Evolutionary conservation across 768 basidiomycete species (phyloP), one percentile per base, ranked within the genome.

Genomic region (Lentinula edodes): DNA sequence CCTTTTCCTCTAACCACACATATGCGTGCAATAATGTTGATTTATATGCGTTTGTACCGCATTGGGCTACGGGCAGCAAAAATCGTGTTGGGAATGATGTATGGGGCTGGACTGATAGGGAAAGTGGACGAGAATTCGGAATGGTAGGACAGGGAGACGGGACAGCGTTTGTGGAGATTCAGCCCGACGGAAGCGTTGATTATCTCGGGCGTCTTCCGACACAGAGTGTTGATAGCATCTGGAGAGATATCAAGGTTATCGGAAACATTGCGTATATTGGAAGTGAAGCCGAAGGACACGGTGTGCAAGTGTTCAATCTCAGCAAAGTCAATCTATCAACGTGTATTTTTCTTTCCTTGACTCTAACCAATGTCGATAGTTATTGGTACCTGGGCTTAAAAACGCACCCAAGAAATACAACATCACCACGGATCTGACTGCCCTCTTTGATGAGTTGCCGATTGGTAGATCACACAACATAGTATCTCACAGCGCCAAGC

Each of bases 221-320:
- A 28, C 68, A 66, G 61, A 65, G 62, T 32, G 60, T 56, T 15
- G 46, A 16, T 32, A 65, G 61, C 50, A 62, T 68, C 46, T 70
- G 69, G 69, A 18, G 53, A 58, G 72, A 58, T 39, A 68, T 73
- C 45, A 69, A 70, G n/a, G 67, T 68, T 28, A 63, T 67, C 38
- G 63, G 67, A 16, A 61, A 68, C 55, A 64, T 64, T 45, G 67
- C 67, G 2, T 64, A 67, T 52, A 68, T 71, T 38, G 70, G 70
- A 38, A 67, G 66, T 28, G 70, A 71, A 50, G 70, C 70, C 0
- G 60, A 53, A 16, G 66, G 67, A 50, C 70, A 71, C 50, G 66
- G 67, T 28, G 65, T 72, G 38, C 70, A 73, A 56, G 67, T 71
- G 43, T 73, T 73, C 60, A 68, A 73, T 63, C 61, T 71, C 6